Base-by-base conservation (phyloP, 192 early-diverging fungal species). In the Endogone sp. region DNA sequence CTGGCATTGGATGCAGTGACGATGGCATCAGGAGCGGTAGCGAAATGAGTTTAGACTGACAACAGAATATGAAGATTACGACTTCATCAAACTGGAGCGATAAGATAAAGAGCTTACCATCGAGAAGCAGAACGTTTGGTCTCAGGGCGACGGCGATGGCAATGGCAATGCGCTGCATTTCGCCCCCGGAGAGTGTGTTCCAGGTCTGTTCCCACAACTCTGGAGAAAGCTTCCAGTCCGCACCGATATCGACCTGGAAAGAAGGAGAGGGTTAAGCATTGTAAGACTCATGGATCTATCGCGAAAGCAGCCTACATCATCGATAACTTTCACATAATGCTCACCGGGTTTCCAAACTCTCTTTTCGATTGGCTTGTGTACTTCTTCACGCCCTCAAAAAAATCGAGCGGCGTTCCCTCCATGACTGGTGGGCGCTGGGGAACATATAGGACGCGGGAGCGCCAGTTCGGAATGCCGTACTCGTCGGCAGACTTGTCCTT, bases 361-460 rank as follows among this genome's bases (percentile, higher is more conserved):
- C 37, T 44, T 13, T 44, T 64, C 8, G 64, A 61, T 67, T 89
- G 90, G 32, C 82, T 74, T 0, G 29, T 30, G 68, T 88, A 92
- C 24, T 72, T 71, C 54, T 72, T 76, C 21, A 92, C 82, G 69
- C 79, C 78, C 20, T 82, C 77, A 29, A 89, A 69, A 69, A 93
- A 88, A 13, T 91, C 90, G 22, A 85, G 65, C 2, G 94, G 94
- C 6, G 90, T 89, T 0, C 93, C 90, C 0, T 87, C 76, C 69
- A 92, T 79, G 25, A 85, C 71, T 8, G 91, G 85, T 22, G 91
- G 86, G 10, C 90, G 72, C 60, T 96, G 94, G 0, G 93, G 93
- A n/a, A 96, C 89, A 75, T 96, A 96, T 80, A 92, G 87, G 56
- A 96, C 82, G 27, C 81, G 84, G 4, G 91, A 82, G 28, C 94